These are phyloP conservation scores for Colletotrichum gloeosporioides DNA, from an alignment of 2,329 filamentous ascomycete species.

Conservation along the genomic window DNA sequence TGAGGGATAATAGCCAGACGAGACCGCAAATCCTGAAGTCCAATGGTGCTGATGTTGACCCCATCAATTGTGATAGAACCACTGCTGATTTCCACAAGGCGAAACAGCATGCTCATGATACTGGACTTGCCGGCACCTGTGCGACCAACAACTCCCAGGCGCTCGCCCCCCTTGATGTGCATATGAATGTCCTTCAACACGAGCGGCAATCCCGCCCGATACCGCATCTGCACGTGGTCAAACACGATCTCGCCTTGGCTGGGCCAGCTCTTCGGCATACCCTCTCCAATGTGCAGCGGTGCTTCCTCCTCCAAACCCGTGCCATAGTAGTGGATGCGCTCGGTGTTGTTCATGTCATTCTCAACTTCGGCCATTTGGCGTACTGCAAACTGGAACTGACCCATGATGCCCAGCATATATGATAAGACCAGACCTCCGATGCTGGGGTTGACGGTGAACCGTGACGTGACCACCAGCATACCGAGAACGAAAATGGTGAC, in stretches of 20 bases:
- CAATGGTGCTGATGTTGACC: constrained; percentile 74
- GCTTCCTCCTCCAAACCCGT: constrained; percentile 87
- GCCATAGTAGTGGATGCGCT: constrained; percentile 89
- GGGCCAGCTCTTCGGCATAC: constrained; percentile 71
- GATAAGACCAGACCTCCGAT: constrained; percentile 87
- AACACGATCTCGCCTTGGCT: constrained; percentile 83
- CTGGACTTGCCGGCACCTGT: background rate
- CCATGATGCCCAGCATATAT: constrained; percentile 92
- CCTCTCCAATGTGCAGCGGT: constrained; percentile 75
- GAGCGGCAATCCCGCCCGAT: constrained; percentile 72
- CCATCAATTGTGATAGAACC: constrained; percentile 75
- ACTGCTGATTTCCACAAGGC: constrained; percentile 71
- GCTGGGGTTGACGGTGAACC: constrained; percentile 83
- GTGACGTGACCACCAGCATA: constrained; percentile 90
- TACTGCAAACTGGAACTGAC: constrained; percentile 94
- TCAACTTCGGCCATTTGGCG: constrained; percentile 93
- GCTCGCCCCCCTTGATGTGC: constrained; percentile 65
- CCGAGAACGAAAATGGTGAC: constrained; percentile 84
- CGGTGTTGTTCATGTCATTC: constrained; percentile 96
- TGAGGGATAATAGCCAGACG: constrained; percentile 72
- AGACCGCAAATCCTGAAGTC: constrained; percentile 71
- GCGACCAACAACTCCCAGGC: constrained; percentile 80
- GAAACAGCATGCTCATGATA: constrained; percentile 68
- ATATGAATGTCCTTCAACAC: constrained; percentile 62
- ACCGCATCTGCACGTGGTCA: constrained; percentile 78